Percentiles rank a stretch among this genome's conserved stretches.
These are phyloP conservation scores for Epithele typhae DNA, from an alignment of 768 basidiomycete species.

Conservation along the genomic window DNA sequence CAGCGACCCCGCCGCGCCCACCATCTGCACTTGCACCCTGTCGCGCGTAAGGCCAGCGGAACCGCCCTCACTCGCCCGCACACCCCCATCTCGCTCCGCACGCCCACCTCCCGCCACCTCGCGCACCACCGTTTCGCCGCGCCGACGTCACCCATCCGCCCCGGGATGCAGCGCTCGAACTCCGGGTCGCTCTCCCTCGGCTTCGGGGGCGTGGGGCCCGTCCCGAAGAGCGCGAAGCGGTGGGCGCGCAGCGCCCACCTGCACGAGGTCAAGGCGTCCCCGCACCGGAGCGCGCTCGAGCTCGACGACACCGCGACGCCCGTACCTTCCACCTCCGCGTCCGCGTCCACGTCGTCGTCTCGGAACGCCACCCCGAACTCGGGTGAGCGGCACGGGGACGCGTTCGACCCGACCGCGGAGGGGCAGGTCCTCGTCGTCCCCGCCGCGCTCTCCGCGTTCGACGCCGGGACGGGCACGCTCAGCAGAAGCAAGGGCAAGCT, in stretches of 20 bases:
- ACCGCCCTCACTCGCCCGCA: slow-evolving; percentile 12
- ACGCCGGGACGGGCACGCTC: slow-evolving; percentile 3
- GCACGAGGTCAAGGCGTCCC: slow-evolving; percentile 47
- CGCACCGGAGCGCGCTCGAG: neutral
- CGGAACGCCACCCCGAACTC: neutral
- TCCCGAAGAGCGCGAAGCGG: slow-evolving; percentile 45
- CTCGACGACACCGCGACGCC: neutral
- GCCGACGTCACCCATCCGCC: slow-evolving; percentile 30
- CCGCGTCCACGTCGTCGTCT: neutral
- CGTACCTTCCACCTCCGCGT: neutral
- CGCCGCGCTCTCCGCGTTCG: neutral
- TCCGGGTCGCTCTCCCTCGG: slow-evolving; percentile 28
- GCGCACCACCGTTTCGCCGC: slow-evolving; percentile 14
- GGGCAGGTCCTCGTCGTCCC: slow-evolving; percentile 9
- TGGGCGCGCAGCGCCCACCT: slow-evolving; percentile 68
- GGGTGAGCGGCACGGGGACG: neutral
- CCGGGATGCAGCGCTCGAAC: slow-evolving; percentile 40
- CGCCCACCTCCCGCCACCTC: slow-evolving; percentile 13
- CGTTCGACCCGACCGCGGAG: neutral
- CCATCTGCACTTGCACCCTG: neutral
- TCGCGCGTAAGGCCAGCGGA: neutral
- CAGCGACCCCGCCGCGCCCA: slow-evolving; percentile 10
- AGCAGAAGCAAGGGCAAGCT: slow-evolving; percentile 13
- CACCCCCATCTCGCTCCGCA: slow-evolving; percentile 19
- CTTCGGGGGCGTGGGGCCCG: slow-evolving; percentile 28